Evolutionary conservation across 352 stramenopile genomes (phyloP).

Genomic region (Globisporangium nagaii): DNA sequence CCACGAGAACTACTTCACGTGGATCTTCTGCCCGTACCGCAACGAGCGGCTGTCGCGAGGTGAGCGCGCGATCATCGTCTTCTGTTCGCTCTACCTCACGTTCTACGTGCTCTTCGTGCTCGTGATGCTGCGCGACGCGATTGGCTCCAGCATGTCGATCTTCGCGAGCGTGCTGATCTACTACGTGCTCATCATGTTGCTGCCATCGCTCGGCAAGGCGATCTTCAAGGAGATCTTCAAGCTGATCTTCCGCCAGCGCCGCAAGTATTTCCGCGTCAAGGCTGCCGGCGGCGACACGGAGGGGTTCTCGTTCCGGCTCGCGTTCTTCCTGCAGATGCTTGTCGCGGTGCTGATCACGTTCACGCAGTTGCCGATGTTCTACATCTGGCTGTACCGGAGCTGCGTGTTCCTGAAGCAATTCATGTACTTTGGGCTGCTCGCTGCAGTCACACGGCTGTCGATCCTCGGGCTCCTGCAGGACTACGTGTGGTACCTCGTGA

Average conservation of each 20-base stretch:
- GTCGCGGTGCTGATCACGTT: slow-evolving; percentile 46
- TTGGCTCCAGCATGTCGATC: slow-evolving; percentile 31
- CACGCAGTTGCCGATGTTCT: slow-evolving; percentile 49
- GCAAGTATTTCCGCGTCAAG: slow-evolving; percentile 59
- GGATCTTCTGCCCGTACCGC: slow-evolving; percentile 65
- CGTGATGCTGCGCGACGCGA: slow-evolving; percentile 43
- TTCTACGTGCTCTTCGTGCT: slow-evolving; percentile 74
- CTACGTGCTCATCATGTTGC: slow-evolving; percentile 41
- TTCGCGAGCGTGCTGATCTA: slow-evolving; percentile 40
- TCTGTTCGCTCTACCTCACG: slow-evolving; percentile 66
- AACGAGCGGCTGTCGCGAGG: slow-evolving; percentile 55
- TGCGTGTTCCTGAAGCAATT: slow-evolving; percentile 63
- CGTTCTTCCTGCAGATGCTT: slow-evolving; percentile 48
- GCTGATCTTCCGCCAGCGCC: slow-evolving; percentile 62
- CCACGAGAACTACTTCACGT: slow-evolving; percentile 77
- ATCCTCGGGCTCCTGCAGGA: slow-evolving; percentile 46
- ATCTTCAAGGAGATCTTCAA: slow-evolving; percentile 77
- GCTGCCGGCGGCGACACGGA: slow-evolving; percentile 31
- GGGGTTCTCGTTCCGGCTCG: slow-evolving; percentile 49
- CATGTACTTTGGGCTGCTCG: slow-evolving; percentile 58
- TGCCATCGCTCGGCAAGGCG: slow-evolving; percentile 55
- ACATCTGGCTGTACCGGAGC: slow-evolving; percentile 60
- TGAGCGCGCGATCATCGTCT: slow-evolving; percentile 58
- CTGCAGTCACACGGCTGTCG: slow-evolving; percentile 51
- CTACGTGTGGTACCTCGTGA: slow-evolving; percentile 45